Conservation (phyloP, 1,139 yeast genomes). For the Kurtzmaniella quercitrusa region DNA sequence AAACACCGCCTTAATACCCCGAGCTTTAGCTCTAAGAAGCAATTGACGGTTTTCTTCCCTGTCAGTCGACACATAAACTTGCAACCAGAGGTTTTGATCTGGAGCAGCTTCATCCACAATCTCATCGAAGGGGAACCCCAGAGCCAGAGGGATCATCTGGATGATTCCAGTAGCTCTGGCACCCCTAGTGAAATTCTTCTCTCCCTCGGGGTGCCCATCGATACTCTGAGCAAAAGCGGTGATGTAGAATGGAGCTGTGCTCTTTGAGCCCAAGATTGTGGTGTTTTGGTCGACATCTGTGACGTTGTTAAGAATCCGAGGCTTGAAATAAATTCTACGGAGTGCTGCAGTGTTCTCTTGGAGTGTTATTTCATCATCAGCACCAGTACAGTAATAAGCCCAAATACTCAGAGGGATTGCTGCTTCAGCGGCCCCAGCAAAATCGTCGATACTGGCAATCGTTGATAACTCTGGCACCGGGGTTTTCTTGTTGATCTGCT, state of each 20-base stretch:
- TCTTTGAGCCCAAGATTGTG: slow-evolving; percentile 40
- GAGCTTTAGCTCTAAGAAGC: slow-evolving; percentile 7
- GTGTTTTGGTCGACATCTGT: slow-evolving; percentile 42
- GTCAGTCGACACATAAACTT: slow-evolving; percentile 28
- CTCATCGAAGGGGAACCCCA: slow-evolving; percentile 50
- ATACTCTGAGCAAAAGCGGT: slow-evolving; percentile 52
- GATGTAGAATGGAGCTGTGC: slow-evolving; percentile 47
- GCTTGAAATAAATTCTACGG: slow-evolving; percentile 74
- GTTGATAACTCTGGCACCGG: neutral
- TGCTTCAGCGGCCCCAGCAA: neutral
- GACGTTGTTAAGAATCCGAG: slow-evolving; percentile 64
- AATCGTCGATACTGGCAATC: neutral
- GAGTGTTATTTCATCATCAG: slow-evolving; percentile 76
- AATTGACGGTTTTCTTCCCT: slow-evolving; percentile 7
- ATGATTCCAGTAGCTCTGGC: slow-evolving; percentile 38
- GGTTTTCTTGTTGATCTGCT: neutral
- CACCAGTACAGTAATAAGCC: slow-evolving; percentile 78
- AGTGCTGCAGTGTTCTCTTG: slow-evolving; percentile 78
- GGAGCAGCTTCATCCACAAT: slow-evolving; percentile 40
- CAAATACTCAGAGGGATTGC: slow-evolving; percentile 53
- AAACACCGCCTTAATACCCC: slow-evolving; percentile 11
- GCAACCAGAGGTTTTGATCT: slow-evolving; percentile 25
- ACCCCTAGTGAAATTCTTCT: slow-evolving; percentile 41
- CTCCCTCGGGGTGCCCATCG: slow-evolving; percentile 52
- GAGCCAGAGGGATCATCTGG: slow-evolving; percentile 51